phyloP scores from a whole-genome alignment of 208 protist species.

The Trypanosoma cruzi region DNA sequence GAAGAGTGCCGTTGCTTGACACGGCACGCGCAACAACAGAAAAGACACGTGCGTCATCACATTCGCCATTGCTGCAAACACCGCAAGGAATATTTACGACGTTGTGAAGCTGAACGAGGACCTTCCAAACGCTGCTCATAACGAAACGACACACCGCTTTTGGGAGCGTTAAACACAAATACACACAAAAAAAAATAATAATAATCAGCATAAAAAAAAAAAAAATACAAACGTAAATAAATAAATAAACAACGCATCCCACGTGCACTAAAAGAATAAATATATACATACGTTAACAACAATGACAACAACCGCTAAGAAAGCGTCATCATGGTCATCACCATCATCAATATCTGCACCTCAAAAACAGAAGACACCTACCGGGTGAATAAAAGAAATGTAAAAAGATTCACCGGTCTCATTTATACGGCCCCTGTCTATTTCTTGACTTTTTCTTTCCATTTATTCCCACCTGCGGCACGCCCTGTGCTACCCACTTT shows the following conservation, averaged over 20 bases:
- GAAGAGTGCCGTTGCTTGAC: background rate
- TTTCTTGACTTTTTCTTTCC: slow-evolving; percentile 34
- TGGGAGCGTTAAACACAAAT: background rate
- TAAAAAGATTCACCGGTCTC: too few species aligned
- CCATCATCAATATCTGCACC: too few species aligned
- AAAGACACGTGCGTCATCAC: slow-evolving; percentile 43
- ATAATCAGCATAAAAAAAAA: background rate
- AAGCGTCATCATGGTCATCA: too few species aligned
- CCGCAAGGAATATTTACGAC: slow-evolving; percentile 67
- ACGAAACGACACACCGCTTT: background rate
- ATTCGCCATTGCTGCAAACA: slow-evolving; percentile 28
- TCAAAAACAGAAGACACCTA: too few species aligned
- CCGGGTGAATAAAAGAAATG: too few species aligned
- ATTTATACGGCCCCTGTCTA: background rate
- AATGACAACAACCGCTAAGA: too few species aligned
- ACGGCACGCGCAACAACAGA: slow-evolving; percentile 47
- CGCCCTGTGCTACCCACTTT: slow-evolving; percentile 76
- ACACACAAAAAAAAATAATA: slow-evolving; percentile 2
- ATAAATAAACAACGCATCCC: too few species aligned
- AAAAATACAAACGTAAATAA: too few species aligned
- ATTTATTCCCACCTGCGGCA: slow-evolving; percentile 69
- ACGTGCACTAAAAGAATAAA: too few species aligned
- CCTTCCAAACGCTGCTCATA: slow-evolving; percentile 29
- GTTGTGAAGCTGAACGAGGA: slow-evolving; percentile 78
- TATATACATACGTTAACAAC: too few species aligned